Evolutionary conservation across 2,329 filamentous ascomycete species (phyloP).

Genomic region (Pestalotiopsis sp.): DNA sequence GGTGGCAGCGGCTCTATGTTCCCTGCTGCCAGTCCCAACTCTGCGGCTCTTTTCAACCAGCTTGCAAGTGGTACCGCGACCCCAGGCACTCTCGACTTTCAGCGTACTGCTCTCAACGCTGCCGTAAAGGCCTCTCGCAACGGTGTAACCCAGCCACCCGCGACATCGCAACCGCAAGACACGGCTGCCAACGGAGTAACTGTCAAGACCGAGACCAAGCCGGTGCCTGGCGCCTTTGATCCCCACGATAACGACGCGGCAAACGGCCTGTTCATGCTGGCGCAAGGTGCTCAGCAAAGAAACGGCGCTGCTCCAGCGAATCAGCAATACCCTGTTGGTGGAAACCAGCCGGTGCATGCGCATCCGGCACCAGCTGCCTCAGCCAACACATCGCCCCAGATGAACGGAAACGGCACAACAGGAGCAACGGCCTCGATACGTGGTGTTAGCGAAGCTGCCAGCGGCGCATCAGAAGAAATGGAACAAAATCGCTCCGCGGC

Average conservation of each 20-base stretch:
- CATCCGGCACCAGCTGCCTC: conserved; percentile 42
- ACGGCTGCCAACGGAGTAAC: conserved; percentile 38
- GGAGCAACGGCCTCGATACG: conserved; percentile 47
- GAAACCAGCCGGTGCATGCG: conserved; percentile 48
- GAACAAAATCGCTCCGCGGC: conserved; percentile 66
- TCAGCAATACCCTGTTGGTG: conserved; percentile 48
- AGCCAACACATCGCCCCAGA: conserved; percentile 52
- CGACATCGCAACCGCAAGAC: conserved; percentile 56
- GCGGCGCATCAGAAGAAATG: conserved; percentile 72
- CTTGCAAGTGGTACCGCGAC: conserved; percentile 82
- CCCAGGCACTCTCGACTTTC: conserved; percentile 89
- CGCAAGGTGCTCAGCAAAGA: conserved; percentile 61
- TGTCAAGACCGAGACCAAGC: conserved; percentile 51
- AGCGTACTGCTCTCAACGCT: conserved; percentile 85
- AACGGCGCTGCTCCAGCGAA: conserved; percentile 55
- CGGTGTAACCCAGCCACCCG: conserved; percentile 42
- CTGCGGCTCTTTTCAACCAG: conserved; percentile 78
- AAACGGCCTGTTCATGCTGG: conserved; percentile 90
- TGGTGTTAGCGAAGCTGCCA: conserved; percentile 68
- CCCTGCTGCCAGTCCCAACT: conserved; percentile 85
- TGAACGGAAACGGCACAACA: conserved; percentile 50
- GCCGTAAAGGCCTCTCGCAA: conserved; percentile 62
- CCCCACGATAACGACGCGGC: conserved; percentile 94
- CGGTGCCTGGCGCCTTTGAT: conserved; percentile 69
- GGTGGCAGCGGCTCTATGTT: conserved; percentile 98